Evolutionary conservation across 106 monocot species (phyloP), one percentile per base, ranked within the genome.

Genomic region (Chionographis japonica): DNA sequence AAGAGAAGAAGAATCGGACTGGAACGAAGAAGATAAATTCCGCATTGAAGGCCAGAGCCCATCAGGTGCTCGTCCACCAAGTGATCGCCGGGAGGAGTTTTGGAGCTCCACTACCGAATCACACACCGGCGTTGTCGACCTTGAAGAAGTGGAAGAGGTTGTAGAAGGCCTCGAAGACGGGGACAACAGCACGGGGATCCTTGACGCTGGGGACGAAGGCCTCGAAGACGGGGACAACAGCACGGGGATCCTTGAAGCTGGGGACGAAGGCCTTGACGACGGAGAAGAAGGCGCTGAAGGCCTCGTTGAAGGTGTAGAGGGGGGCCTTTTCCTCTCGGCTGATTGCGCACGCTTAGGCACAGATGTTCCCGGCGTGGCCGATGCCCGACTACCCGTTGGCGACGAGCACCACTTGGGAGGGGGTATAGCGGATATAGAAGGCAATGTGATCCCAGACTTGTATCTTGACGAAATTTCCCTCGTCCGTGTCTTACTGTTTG

Each of bases 21-120:
- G 86, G 61, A 93, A 93, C 8, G 92, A 85, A 49, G 90, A 58
- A 64, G 93, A 85, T 3, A 93, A 66, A 37, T 74, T 90, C 27
- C 90, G 77, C 75, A 93, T 87, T 3, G 93, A 77, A 63, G 98
- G 93, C 92, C 97, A 92, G 58, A 87, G 56, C 2, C 82, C 86
- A 77, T 93, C 87, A 11, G 78, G 60, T 40, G 72, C 73, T 49
- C 81, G 56, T 8, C 59, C 69, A 60, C 57, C 70, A 39, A 62
- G 37, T 35, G 58, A 17, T 15, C 68, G 54, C 16, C 74, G 62
- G 1, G 85, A 53, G 63, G 75, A 76, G 61, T 27, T 74, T 17
- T 68, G 82, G 40, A 60, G 62, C 42, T 83, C 93, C 11, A 18
- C 53, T 19, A 69, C 35, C 8, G 78, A 73, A 56, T 88, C 85